phyloP scores from a whole-genome alignment of 805 yeast genomes.

The Suhomyces sp. region DNA sequence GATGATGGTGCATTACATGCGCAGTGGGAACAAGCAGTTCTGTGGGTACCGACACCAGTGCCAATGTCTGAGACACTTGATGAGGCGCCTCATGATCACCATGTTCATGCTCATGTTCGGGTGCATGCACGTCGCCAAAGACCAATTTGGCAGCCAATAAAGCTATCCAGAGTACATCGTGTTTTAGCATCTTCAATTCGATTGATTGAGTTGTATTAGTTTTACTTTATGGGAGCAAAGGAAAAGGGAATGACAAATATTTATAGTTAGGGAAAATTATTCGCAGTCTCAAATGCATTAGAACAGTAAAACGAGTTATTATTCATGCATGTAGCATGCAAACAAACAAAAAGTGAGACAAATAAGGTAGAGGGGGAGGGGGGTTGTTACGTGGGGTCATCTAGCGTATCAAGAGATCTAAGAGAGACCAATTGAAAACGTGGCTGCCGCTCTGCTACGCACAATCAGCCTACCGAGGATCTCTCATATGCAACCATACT shows the following conservation, averaged over 20 bases:
- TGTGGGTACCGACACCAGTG: neutral
- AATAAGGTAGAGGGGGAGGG: neutral
- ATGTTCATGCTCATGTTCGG: neutral
- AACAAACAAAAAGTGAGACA: neutral
- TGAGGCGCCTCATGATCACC: neutral
- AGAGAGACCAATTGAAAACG: neutral
- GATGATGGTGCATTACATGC: slow-evolving; percentile 43
- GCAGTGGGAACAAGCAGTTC: slow-evolving; percentile 17
- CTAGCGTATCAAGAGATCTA: neutral
- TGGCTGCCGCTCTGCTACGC: neutral
- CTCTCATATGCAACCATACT: neutral
- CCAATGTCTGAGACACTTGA: neutral
- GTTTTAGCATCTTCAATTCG: neutral
- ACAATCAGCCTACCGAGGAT: neutral
- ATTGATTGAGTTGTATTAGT: neutral
- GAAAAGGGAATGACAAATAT: neutral
- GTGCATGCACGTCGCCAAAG: neutral
- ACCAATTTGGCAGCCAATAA: neutral
- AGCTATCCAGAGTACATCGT: neutral
- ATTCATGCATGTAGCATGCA: neutral
- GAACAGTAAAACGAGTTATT: neutral
- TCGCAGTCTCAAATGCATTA: neutral
- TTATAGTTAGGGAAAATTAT: neutral
- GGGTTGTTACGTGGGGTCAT: neutral
- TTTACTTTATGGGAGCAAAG: neutral